A percentile compares a stretch with the other conserved stretches of the same genome.
Conservation (phyloP, 2,329 filamentous ascomycete genomes). For the Penicillium expansum region DNA sequence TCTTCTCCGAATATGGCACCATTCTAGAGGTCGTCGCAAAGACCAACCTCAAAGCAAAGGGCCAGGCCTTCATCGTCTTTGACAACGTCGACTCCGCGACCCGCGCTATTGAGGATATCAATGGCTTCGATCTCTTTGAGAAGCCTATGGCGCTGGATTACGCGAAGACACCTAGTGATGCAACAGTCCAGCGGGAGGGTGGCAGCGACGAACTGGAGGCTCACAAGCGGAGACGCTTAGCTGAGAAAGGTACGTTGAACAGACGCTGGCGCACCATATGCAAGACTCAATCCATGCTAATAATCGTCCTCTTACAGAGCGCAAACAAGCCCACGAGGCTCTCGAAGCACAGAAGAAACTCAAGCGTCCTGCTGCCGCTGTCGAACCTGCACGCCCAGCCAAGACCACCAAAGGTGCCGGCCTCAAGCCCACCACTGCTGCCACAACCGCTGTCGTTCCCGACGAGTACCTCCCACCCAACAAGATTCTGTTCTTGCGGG, state of each 20-base stretch:
- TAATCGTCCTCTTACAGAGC: conserved; percentile 46
- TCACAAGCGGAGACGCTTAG: conserved; percentile 79
- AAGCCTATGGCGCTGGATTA: conserved; percentile 84
- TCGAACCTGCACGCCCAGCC: conserved; percentile 55
- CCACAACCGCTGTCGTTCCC: conserved; percentile 72
- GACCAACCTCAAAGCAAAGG: conserved; percentile 85
- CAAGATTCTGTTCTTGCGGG: conserved; percentile 93
- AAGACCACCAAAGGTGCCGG: conserved; percentile 71
- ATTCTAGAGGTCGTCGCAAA: conserved; percentile 84
- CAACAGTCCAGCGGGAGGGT: conserved; percentile 73
- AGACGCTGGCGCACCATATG: not conserved
- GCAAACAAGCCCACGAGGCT: conserved; percentile 78
- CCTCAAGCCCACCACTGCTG: conserved; percentile 71
- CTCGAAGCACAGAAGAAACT: conserved; percentile 74
- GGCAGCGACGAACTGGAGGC: conserved; percentile 76
- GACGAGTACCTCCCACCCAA: conserved; percentile 98
- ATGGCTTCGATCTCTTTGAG: conserved; percentile 89
- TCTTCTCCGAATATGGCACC: conserved; percentile 87
- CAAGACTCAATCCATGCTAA: conserved; percentile 2
- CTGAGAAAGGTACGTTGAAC: conserved; percentile 73
- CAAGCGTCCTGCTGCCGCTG: conserved; percentile 59
- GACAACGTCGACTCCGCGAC: conserved; percentile 75
- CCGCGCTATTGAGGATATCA: conserved; percentile 79
- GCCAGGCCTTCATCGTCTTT: conserved; percentile 93
- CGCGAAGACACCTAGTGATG: conserved; percentile 81